These are phyloP conservation scores for Papiliotrema laurentii DNA, from an alignment of 1,284 basidiomycete species.

Conservation along the genomic window DNA sequence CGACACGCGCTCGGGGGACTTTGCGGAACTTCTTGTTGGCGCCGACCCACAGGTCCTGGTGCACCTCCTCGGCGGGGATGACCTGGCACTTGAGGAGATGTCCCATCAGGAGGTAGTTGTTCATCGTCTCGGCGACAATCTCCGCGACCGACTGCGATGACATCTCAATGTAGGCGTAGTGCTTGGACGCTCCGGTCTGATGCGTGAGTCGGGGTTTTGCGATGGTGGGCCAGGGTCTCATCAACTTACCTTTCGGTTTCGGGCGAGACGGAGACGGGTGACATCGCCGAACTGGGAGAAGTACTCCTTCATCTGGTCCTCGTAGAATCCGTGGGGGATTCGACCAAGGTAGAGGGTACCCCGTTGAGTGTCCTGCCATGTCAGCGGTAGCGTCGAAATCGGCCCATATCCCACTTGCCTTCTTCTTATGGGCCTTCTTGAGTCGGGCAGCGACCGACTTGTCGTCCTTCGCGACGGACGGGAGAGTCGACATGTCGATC, in stretches of 20 bases:
- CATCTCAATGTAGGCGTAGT: constrained; percentile 97
- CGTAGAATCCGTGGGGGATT: constrained; percentile 95
- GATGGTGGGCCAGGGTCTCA: not conserved
- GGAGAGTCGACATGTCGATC: constrained; percentile 65
- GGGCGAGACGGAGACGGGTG: constrained; percentile 78
- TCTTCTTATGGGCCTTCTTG: constrained; percentile 74
- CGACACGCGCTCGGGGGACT: constrained; percentile 69
- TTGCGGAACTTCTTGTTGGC: constrained; percentile 84
- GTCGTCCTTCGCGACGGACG: constrained; percentile 80
- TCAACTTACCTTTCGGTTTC: constrained; percentile 77
- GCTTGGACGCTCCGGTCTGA: constrained; percentile 90
- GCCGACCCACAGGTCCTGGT: constrained; percentile 94
- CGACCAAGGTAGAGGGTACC: constrained; percentile 90
- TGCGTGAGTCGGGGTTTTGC: not conserved
- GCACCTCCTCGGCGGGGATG: constrained; percentile 79
- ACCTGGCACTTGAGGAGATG: constrained; percentile 85
- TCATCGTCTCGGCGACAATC: constrained; percentile 97
- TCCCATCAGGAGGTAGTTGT: constrained; percentile 95
- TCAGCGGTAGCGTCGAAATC: not conserved
- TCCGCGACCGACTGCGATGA: constrained; percentile 80
- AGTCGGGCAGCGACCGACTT: constrained; percentile 69
- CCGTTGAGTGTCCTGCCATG: constrained; percentile 51
- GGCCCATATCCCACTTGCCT: constrained; percentile 58
- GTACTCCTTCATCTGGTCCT: constrained; percentile 87
- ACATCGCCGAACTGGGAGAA: constrained; percentile 94